Evolutionary conservation across 306 rosid genomes (phyloP).

Genomic region (Morella rubra): DNA sequence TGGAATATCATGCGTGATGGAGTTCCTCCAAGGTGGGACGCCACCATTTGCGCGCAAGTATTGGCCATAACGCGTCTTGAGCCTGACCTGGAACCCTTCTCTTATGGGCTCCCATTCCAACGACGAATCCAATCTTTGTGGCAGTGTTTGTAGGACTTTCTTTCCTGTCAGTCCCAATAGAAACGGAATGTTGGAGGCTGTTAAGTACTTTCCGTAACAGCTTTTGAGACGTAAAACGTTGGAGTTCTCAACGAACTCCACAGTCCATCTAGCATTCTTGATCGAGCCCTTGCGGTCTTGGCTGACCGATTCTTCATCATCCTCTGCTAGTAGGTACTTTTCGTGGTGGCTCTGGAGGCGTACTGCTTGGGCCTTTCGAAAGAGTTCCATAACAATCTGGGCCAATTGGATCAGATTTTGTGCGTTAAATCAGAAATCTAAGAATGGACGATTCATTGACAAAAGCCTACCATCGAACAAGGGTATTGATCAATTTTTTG

Average conservation of each 20-base stretch:
- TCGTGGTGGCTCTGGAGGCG: conserved; percentile 81
- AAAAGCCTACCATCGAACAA: not conserved
- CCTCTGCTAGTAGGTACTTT: conserved; percentile 69
- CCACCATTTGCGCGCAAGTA: conserved; percentile 79
- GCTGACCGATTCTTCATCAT: conserved; percentile 59
- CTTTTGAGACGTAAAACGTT: conserved; percentile 57
- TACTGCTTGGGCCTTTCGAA: conserved; percentile 59
- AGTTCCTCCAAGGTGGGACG: conserved; percentile 86
- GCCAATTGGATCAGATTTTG: not conserved
- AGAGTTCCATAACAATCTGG: conserved; percentile 58
- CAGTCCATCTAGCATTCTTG: conserved; percentile 71
- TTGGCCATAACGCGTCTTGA: conserved; percentile 68
- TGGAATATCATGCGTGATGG: conserved; percentile 78
- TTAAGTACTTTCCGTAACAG: conserved; percentile 68
- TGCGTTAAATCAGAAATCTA: not conserved
- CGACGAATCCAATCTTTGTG: conserved; percentile 63
- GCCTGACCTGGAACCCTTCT: conserved; percentile 64
- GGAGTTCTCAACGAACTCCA: conserved; percentile 43
- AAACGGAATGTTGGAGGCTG: conserved; percentile 79
- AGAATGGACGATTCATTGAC: not conserved
- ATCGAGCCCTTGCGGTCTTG: conserved; percentile 69
- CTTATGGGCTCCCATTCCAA: conserved; percentile 91
- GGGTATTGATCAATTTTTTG: not conserved
- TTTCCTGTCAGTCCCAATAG: conserved; percentile 62
- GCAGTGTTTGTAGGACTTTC: conserved; percentile 66